These are phyloP conservation scores for Russula ochroleuca DNA, from an alignment of 768 basidiomycete genomes.

Conservation along the genomic window DNA sequence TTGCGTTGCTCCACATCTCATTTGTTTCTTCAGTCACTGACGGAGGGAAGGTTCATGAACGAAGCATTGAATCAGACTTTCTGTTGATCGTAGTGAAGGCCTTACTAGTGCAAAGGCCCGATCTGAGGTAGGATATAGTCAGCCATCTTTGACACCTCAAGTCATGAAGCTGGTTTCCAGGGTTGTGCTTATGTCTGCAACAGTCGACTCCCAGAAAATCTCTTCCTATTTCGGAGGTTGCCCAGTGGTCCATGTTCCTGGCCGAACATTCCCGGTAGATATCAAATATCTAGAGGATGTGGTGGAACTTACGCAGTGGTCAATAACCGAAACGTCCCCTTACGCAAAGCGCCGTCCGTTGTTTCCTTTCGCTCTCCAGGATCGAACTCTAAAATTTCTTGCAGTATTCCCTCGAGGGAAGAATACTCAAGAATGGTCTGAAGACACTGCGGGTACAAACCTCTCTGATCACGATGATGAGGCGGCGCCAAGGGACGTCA, in stretches of 20 bases:
- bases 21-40: slow-evolving; percentile 4
- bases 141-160: background rate
- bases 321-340: slow-evolving; percentile 71
- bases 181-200: slow-evolving; percentile 95
- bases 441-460: slow-evolving; percentile 49
- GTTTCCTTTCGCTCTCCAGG: background rate
- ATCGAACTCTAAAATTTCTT: background rate
- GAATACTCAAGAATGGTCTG: slow-evolving; percentile 69
- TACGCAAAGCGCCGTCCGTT: slow-evolving; percentile 68
- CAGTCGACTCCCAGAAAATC: slow-evolving; percentile 87
- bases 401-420: slow-evolving; percentile 59
- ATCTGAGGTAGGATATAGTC: slow-evolving; percentile 63
- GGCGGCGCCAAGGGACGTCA: slow-evolving; percentile 42
- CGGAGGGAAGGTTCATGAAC: slow-evolving; percentile 74
- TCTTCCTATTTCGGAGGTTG: slow-evolving; percentile 84
- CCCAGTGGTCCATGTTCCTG: slow-evolving; percentile 83
- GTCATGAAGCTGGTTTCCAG: slow-evolving; percentile 37
- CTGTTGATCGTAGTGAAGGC: slow-evolving; percentile 89
- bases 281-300: slow-evolving; percentile 87
- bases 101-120: slow-evolving; percentile 64
- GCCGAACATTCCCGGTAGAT: slow-evolving; percentile 91
- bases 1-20: slow-evolving; percentile 12
- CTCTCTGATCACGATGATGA: slow-evolving; percentile 62
- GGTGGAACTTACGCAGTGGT: slow-evolving; percentile 75
- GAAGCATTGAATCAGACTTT: slow-evolving; percentile 96